phyloP scores from a whole-genome alignment of 1,284 basidiomycete species.

The Rhodotorula mucilaginosa region DNA sequence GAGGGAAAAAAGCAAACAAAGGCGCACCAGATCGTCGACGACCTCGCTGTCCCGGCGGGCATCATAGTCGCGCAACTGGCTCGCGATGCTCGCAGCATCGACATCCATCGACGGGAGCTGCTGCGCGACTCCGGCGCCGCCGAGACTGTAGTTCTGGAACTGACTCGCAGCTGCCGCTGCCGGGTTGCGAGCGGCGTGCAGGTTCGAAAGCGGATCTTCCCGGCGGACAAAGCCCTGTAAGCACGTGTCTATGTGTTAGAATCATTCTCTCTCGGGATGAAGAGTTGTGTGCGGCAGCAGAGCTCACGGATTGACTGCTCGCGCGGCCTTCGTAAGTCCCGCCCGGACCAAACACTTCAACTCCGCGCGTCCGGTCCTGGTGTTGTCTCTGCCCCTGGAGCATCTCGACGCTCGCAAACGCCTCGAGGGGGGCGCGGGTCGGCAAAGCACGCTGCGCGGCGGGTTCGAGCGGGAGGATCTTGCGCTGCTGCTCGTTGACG shows the following conservation, averaged over 20 bases:
- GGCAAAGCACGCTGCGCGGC: constrained; percentile 16
- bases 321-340: constrained; percentile 32
- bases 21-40: constrained; percentile 5
- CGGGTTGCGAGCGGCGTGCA: constrained; percentile 28
- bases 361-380: constrained; percentile 24
- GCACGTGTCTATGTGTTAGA: neutral
- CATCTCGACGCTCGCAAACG: constrained; percentile 40
- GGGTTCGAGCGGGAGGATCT: constrained; percentile 36
- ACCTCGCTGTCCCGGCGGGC: constrained; percentile 23
- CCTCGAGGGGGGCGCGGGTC: constrained; percentile 36
- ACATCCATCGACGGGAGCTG: constrained; percentile 15
- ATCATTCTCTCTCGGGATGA: neutral
- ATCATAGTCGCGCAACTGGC: constrained; percentile 34
- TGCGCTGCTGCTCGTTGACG: constrained; percentile 5
- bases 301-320: constrained; percentile 18
- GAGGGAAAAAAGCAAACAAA: neutral
- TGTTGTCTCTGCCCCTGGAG: constrained; percentile 30
- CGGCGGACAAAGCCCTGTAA: constrained; percentile 19
- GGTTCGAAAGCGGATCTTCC: constrained; percentile 20
- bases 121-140: neutral
- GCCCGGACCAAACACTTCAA: constrained; percentile 27
- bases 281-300: no score
- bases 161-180: constrained; percentile 3
- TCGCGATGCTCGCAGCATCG: constrained; percentile 32
- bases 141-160: neutral